Evolutionary conservation across 2,329 filamentous ascomycete genomes (phyloP).

Genomic region (Volutella citrinella): DNA sequence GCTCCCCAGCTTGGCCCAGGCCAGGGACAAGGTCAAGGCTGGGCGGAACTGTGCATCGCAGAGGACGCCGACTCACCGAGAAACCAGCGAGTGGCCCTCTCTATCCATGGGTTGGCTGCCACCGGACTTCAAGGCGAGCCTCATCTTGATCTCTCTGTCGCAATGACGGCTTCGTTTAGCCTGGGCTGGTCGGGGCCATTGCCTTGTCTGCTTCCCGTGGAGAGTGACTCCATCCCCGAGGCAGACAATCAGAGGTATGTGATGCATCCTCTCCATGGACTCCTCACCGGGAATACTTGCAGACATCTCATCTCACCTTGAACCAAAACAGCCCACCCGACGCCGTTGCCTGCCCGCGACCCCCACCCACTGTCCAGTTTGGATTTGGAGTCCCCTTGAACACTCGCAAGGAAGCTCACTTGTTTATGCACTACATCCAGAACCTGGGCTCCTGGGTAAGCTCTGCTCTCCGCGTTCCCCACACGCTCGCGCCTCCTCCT

Average conservation of each 20-base stretch:
- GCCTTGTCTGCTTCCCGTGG: conserved; percentile 13
- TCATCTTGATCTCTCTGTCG: background rate
- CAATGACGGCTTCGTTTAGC: conserved; percentile 10
- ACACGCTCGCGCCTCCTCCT: too few species aligned
- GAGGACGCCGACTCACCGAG: too few species aligned
- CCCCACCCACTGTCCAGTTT: conserved; percentile 11
- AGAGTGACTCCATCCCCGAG: background rate
- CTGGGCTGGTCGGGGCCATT: conserved; percentile 13
- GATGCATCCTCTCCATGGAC: background rate
- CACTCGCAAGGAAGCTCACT: conserved; percentile 13
- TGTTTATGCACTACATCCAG: conserved; percentile 18
- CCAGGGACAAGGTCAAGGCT: too few species aligned
- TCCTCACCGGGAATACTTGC: conserved; percentile 1
- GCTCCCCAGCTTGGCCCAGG: too few species aligned
- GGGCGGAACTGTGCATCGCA: too few species aligned
- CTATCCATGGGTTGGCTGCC: background rate
- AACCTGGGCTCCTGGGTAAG: conserved; percentile 15
- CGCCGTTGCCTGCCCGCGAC: conserved; percentile 1
- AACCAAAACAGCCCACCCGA: background rate
- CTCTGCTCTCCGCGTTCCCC: background rate
- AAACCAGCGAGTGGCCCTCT: background rate
- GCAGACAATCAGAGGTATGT: conserved; percentile 9
- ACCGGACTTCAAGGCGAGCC: background rate
- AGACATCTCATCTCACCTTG: background rate
- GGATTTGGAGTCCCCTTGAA: conserved; percentile 15